phyloP scores from a whole-genome alignment of 148 eudicot species.

The Silene uniflora region DNA sequence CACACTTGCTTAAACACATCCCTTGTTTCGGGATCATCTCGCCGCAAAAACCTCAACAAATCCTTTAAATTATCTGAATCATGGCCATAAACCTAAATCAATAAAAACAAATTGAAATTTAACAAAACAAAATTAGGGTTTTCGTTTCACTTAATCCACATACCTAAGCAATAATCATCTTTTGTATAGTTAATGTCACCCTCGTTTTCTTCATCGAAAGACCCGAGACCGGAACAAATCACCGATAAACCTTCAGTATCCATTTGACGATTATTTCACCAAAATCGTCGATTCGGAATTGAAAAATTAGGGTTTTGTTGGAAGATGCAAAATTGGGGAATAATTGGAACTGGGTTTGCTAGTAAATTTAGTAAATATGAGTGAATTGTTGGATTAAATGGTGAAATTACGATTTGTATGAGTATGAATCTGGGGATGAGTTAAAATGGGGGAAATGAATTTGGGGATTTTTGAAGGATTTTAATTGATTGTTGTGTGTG shows the following conservation, averaged over 20 bases:
- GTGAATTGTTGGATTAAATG: neutral
- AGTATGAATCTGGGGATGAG: neutral
- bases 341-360: neutral
- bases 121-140: slow-evolving; percentile 15
- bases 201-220: slow-evolving; percentile 61
- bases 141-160: neutral
- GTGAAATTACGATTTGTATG: neutral
- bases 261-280: slow-evolving; percentile 11
- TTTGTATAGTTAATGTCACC: slow-evolving; percentile 50
- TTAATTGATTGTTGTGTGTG: neutral
- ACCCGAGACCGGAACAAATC: slow-evolving; percentile 71
- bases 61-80: slow-evolving; percentile 92
- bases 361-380: neutral
- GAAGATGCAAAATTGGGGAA: neutral
- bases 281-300: slow-evolving; percentile 22
- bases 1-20: slow-evolving; percentile 94
- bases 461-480: slow-evolving; percentile 1
- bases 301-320: slow-evolving; percentile 2
- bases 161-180: slow-evolving; percentile 68
- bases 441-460: neutral
- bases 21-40: slow-evolving; percentile 76
- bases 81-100: neutral
- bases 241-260: slow-evolving; percentile 69
- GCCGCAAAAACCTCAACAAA: slow-evolving; percentile 82
- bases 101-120: neutral